phyloP scores from a whole-genome alignment of 306 rosid genomes.

The Senna siamea region DNA sequence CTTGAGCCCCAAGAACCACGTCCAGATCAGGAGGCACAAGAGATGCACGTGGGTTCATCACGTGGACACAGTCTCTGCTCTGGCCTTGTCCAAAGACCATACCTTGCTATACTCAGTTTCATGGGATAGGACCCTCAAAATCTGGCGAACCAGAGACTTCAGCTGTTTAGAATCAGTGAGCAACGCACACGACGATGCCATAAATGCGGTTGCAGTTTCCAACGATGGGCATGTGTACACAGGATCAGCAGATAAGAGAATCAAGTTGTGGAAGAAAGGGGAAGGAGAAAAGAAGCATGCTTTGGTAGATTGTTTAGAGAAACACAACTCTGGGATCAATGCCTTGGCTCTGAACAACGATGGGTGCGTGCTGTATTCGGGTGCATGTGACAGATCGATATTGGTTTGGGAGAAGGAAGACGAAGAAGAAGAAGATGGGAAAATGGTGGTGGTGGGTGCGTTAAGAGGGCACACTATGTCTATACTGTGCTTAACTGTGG shows the following conservation, averaged over 20 bases:
- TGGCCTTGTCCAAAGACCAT: conserved; percentile 73
- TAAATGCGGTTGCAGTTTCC: conserved; percentile 71
- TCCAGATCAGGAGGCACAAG: conserved; percentile 80
- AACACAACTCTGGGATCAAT: conserved; percentile 79
- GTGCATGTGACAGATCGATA: conserved; percentile 85
- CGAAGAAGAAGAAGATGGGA: conserved; percentile 44
- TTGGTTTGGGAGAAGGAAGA: conserved; percentile 66
- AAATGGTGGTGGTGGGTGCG: conserved; percentile 62
- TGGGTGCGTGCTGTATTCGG: conserved; percentile 70
- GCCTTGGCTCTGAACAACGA: conserved; percentile 71
- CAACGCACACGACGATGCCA: conserved; percentile 86
- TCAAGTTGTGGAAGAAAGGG: conserved; percentile 72
- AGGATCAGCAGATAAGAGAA: conserved; percentile 83
- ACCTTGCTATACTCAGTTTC: conserved; percentile 76
- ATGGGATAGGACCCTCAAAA: conserved; percentile 87
- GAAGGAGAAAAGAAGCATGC: conserved; percentile 54
- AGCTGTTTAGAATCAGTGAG: conserved; percentile 76
- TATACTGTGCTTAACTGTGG: conserved; percentile 73
- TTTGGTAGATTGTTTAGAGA: conserved; percentile 62
- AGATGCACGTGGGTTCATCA: conserved; percentile 91
- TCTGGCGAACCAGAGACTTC: conserved; percentile 80
- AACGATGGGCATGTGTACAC: conserved; percentile 75
- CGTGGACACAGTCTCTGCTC: conserved; percentile 82
- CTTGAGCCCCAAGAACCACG: conserved; percentile 70
- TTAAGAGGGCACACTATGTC: conserved; percentile 77